Conservation (phyloP, 306 rosid genomes). For the Castanospermum australe region DNA sequence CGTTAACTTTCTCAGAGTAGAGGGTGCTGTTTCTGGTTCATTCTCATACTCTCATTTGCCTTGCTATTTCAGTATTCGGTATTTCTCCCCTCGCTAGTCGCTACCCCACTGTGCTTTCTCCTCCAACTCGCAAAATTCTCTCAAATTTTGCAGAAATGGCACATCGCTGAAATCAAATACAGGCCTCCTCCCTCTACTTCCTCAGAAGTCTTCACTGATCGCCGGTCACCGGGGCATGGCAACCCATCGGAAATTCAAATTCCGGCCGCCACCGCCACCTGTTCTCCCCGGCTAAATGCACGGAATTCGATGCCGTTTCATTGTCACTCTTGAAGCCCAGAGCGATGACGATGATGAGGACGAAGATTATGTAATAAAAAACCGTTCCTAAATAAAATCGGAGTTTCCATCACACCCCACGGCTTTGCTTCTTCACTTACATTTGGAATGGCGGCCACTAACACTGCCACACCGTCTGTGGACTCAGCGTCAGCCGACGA, state of each 20-base stretch:
- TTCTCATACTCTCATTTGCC: constrained; percentile 28
- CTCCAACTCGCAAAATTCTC: neutral
- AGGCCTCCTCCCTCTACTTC: neutral
- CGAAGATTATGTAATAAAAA: constrained; percentile 11
- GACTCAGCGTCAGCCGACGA: constrained; percentile 45
- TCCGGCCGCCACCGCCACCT: constrained; percentile 35
- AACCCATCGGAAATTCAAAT: constrained; percentile 31
- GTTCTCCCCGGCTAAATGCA: constrained; percentile 27
- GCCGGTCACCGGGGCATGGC: constrained; percentile 58
- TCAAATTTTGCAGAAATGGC: constrained; percentile 11
- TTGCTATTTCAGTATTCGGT: constrained; percentile 31
- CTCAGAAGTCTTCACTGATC: constrained; percentile 15
- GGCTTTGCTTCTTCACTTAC: neutral
- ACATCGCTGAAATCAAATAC: neutral
- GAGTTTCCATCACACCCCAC: neutral
- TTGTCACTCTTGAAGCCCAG: neutral
- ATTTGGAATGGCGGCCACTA: constrained; percentile 51
- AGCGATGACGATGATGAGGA: constrained; percentile 14
- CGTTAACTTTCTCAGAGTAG: constrained; percentile 26
- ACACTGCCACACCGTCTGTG: constrained; percentile 38
- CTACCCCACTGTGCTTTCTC: neutral
- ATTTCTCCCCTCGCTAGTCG: no score
- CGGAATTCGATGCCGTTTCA: neutral
- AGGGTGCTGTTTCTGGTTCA: constrained; percentile 24
- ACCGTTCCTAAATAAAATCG: neutral